Evolutionary conservation across 1,284 basidiomycete genomes (phyloP), one percentile per base, ranked within the genome.

Genomic region (Heterobasidion parviporum): DNA sequence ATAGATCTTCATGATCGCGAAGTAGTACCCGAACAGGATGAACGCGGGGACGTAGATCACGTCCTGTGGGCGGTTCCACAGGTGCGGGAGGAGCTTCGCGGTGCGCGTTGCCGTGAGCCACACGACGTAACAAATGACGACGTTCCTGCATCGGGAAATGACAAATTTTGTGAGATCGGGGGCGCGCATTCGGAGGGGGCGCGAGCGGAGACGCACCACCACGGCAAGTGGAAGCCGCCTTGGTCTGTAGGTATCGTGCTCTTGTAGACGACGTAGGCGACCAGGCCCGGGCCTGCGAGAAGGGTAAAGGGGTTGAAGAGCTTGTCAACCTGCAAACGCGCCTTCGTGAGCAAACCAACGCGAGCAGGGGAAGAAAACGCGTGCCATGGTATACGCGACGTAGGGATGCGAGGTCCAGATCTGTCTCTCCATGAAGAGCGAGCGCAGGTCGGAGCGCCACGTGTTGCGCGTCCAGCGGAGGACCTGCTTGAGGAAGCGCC

Each of bases 401-500:
- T 94, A 95, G 46, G 92, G 92, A 73, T 94, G 91, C 53, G 81
- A 71, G 0, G 89, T 91, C 92, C 92, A 95, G 56, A 95, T 79
- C 67, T 92, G 72, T 54, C 92, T 73, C 68, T 95, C 92, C 74
- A 81, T 94, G 70, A 95, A 95, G 58, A 95, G 75, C 60, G 87
- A 90, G 53, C 93, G 78, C 62, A 95, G 67, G 75, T 95, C 93
- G 1, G 88, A 91, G 53, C 92, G 76, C 92, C 93, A 95, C 1
- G 93, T 95, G 73, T 95, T 95, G 61, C 92, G 74, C 14, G 92
- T 96, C 93, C 92, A 95, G 57, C 93, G 75, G 56, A 96, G 72
- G 15, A 95, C 92, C 69, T 95, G 93, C 72, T 94, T 93, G 68
- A 95, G 73, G 75, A 95, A 95, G 53, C 92, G 79, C 92, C 92